Percentiles rank a stretch among this genome's conserved stretches.
These are phyloP conservation scores for Scytalidium lignicola DNA, from an alignment of 2,329 filamentous ascomycete species.

Conservation along the genomic window DNA sequence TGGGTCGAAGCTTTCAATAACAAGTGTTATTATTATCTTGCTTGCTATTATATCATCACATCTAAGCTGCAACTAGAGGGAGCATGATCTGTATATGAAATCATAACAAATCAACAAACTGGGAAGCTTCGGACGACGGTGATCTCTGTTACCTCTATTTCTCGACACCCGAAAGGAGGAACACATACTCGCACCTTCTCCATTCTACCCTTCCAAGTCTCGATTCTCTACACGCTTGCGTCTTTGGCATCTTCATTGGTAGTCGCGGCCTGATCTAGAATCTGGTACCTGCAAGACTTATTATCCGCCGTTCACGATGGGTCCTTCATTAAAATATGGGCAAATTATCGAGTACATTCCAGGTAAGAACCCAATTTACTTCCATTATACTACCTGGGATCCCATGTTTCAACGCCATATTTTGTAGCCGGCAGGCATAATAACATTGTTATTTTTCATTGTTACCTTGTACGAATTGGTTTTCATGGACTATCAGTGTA, in stretches of 20 bases:
- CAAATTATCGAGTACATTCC: constrained; percentile 96
- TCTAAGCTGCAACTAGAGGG: neutral
- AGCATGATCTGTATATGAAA: neutral
- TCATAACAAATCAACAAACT: neutral
- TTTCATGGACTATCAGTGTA: constrained; percentile 12
- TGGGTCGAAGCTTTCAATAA: neutral
- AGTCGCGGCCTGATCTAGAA: constrained; percentile 3
- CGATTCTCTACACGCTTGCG: too few relatives aligned
- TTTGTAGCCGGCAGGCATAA: neutral
- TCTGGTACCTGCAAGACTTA: constrained; percentile 3
- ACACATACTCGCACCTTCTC: neutral
- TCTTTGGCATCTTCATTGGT: constrained; percentile 3
- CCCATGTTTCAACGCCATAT: too few relatives aligned
- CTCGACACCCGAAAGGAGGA: neutral
- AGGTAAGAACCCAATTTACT: constrained; percentile 50
- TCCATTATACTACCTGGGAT: neutral
- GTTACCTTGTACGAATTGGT: neutral
- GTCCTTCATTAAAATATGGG: constrained; percentile 54
- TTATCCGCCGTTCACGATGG: constrained; percentile 32
- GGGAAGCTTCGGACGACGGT: neutral
- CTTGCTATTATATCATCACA: neutral
- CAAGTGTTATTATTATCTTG: neutral
- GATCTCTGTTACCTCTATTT: neutral
- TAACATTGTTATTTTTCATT: neutral
- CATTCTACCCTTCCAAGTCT: neutral